A percentile compares a stretch with the other conserved stretches of the same genome.
phyloP scores from a whole-genome alignment of 2,329 filamentous ascomycete genomes.

The Fusarium chaquense region DNA sequence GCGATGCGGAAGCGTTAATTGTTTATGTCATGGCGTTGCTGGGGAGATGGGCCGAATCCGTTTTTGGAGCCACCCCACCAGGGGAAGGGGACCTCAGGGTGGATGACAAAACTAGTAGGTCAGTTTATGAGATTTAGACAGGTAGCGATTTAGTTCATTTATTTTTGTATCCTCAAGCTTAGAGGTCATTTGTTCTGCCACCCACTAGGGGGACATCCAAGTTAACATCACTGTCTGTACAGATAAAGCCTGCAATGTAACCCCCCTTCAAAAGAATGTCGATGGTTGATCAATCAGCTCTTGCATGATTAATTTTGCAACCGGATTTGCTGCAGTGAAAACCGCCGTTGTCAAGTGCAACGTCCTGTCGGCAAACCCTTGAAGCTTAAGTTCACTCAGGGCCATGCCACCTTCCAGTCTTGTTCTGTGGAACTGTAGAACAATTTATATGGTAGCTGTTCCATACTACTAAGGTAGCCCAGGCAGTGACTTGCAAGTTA shows the following conservation, averaged over 20 bases:
- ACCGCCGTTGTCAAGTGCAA: neutral
- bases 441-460: neutral
- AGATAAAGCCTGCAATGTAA: slow-evolving; percentile 2
- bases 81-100: neutral
- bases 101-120: too few relatives aligned
- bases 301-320: neutral
- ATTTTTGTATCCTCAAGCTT: too few relatives aligned
- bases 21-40: slow-evolving; percentile 43
- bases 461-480: too few relatives aligned
- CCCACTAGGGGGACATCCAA: neutral
- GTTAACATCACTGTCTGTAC: neutral
- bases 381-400: neutral
- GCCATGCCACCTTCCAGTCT: neutral
- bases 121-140: too few relatives aligned
- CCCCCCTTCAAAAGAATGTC: neutral
- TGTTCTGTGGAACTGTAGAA: neutral
- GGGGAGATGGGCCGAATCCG: slow-evolving; percentile 24
- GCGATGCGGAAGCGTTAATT: slow-evolving; percentile 43
- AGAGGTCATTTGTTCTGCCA: too few relatives aligned
- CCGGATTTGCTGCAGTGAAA: neutral
- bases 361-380: neutral
- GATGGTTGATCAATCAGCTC: neutral
- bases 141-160: too few relatives aligned
- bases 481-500: neutral
- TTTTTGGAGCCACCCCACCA: slow-evolving; percentile 21